Percentiles rank a stretch among this genome's conserved stretches.
phyloP scores from a whole-genome alignment of 2,329 filamentous ascomycete genomes.

The Clarireedia monteithiana region DNA sequence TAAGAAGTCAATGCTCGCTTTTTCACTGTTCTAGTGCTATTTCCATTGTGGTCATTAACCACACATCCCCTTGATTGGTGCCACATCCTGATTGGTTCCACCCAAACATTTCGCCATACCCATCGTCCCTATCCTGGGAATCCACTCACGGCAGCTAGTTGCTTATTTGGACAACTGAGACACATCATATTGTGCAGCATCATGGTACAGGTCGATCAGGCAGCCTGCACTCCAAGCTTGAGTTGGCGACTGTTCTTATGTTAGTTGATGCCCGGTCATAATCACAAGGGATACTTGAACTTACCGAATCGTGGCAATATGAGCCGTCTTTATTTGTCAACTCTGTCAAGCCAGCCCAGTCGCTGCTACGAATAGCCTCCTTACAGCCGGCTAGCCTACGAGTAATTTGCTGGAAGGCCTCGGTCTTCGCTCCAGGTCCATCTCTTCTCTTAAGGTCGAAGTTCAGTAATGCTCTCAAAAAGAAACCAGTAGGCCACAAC shows the following conservation, averaged over 20 bases:
- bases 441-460: slow-evolving; percentile 74
- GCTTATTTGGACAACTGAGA: slow-evolving; percentile 12
- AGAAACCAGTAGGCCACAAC: slow-evolving; percentile 96
- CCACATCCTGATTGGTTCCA: no score
- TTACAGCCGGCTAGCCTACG: slow-evolving; percentile 76
- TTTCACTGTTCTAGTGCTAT: no score
- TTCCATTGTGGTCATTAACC: no score
- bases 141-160: no score
- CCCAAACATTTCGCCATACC: background rate
- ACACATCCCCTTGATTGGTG: no score
- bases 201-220: slow-evolving; percentile 92
- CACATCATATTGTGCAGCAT: slow-evolving; percentile 49
- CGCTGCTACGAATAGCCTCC: slow-evolving; percentile 67
- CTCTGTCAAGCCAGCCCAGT: slow-evolving; percentile 88
- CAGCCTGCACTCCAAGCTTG: slow-evolving; percentile 96
- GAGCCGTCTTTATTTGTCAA: slow-evolving; percentile 85
- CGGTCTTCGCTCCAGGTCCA: slow-evolving; percentile 60
- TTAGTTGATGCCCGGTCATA: slow-evolving; percentile 13
- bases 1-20: background rate
- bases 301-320: slow-evolving; percentile 79
- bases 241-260: slow-evolving; percentile 65
- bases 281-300: slow-evolving; percentile 30
- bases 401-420: slow-evolving; percentile 93
- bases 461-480: slow-evolving; percentile 81
- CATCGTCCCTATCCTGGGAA: background rate